A percentile compares a stretch with the other conserved stretches of the same genome.
phyloP scores from a whole-genome alignment of 352 stramenopile genomes.

The Pythium aristosporum region DNA sequence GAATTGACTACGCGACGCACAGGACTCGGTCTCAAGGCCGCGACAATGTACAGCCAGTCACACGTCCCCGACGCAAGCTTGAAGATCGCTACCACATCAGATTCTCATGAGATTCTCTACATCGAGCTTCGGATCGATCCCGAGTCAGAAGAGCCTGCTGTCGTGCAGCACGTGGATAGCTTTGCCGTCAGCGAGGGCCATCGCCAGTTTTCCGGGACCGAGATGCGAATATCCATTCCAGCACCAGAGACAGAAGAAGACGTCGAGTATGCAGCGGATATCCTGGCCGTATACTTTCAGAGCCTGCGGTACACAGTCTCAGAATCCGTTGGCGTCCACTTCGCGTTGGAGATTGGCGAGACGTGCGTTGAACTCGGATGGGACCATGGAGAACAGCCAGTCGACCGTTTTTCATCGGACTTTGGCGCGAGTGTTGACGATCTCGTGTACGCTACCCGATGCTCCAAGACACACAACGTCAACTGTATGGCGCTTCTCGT shows the following conservation, averaged over 20 bases:
- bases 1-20: background rate
- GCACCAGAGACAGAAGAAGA: constrained; percentile 29
- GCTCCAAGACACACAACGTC: constrained; percentile 31
- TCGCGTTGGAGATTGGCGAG: constrained; percentile 48
- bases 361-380: constrained; percentile 41
- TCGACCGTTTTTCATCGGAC: constrained; percentile 63
- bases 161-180: constrained; percentile 56
- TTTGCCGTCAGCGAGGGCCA: constrained; percentile 65
- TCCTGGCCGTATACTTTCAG: constrained; percentile 68
- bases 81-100: constrained; percentile 62
- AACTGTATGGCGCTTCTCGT: constrained; percentile 55
- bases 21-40: constrained; percentile 78
- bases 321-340: constrained; percentile 53
- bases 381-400: constrained; percentile 35
- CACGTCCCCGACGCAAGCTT: constrained; percentile 40
- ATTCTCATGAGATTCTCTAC: constrained; percentile 60
- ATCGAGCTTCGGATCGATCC: constrained; percentile 70
- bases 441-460: constrained; percentile 37
- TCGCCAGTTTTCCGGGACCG: constrained; percentile 70
- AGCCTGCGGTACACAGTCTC: constrained; percentile 59
- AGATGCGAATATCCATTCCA: constrained; percentile 70
- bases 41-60: constrained; percentile 71
- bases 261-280: constrained; percentile 48
- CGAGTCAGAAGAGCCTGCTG: constrained; percentile 52
- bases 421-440: constrained; percentile 36